Evolutionary conservation across 2,329 filamentous ascomycete genomes (phyloP).

Genomic region (Colletotrichum somersetense): DNA sequence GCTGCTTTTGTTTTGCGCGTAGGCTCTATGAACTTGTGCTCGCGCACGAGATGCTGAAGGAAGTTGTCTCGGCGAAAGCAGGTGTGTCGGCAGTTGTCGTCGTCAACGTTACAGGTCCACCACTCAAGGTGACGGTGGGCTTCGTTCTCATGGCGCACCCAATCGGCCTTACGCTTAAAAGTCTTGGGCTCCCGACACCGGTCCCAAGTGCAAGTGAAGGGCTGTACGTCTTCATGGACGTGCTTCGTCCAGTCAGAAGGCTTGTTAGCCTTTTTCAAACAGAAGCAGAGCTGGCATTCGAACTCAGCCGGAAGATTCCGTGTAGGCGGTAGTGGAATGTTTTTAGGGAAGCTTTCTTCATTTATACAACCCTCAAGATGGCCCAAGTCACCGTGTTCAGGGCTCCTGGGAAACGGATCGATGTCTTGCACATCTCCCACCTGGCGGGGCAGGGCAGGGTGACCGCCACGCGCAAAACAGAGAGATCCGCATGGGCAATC

Average conservation of each 20-base stretch:
- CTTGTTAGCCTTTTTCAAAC: conserved; percentile 86
- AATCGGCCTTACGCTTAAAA: conserved; percentile 95
- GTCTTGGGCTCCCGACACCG: conserved; percentile 88
- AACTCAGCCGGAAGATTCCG: conserved; percentile 84
- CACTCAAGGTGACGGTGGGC: conserved; percentile 89
- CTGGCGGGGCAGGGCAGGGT: conserved; percentile 70
- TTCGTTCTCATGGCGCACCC: conserved; percentile 95
- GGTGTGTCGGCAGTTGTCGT: conserved; percentile 83
- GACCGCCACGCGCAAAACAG: conserved; percentile 77
- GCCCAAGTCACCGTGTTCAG: conserved; percentile 70
- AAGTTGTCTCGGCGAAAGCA: conserved; percentile 95
- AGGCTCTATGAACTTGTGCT: conserved; percentile 88
- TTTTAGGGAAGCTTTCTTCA: conserved; percentile 80
- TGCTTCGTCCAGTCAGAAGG: conserved; percentile 99
- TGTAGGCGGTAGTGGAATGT: conserved; percentile 86
- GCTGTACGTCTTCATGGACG: conserved; percentile 92
- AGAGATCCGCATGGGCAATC: conserved; percentile 72
- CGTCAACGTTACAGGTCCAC: conserved; percentile 87
- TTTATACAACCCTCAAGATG: conserved; percentile 76
- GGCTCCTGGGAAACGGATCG: conserved; percentile 66
- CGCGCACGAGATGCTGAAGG: conserved; percentile 89
- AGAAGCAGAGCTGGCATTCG: conserved; percentile 90
- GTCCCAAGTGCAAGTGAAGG: conserved; percentile 92
- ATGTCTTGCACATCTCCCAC: conserved; percentile 69
- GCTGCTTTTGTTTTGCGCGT: conserved; percentile 81